Evolutionary conservation across 164 flowering plant species (phyloP).

Genomic region (Tinospora cordifolia): DNA sequence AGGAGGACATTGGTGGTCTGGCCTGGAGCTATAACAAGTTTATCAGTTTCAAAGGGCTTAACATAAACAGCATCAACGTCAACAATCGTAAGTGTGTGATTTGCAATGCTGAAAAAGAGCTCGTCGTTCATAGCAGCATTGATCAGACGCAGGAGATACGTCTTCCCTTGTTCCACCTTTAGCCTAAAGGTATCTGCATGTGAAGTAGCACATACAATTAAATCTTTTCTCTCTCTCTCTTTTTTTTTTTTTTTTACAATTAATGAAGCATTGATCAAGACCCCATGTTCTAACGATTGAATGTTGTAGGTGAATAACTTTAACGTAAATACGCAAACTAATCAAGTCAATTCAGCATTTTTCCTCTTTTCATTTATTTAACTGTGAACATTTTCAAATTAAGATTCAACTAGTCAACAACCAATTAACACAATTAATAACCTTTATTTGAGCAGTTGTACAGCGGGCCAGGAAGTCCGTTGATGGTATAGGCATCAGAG

Average conservation of each 20-base stretch:
- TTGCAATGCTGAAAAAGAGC: conserved; percentile 33
- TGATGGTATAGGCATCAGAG: conserved; percentile 31
- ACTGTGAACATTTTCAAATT: too few species aligned
- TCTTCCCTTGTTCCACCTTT: conserved; percentile 21
- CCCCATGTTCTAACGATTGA: too few species aligned
- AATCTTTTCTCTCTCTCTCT: too few species aligned
- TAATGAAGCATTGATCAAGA: too few species aligned
- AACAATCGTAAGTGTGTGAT: conserved; percentile 22
- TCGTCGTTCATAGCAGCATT: conserved; percentile 31
- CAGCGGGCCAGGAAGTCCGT: conserved; percentile 29
- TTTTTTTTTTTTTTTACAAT: too few species aligned
- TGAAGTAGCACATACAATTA: neutral
- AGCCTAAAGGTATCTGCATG: conserved; percentile 30
- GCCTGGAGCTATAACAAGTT: conserved; percentile 23
- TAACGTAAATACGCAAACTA: too few species aligned
- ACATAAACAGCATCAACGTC: conserved; percentile 23
- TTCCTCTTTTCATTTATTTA: too few species aligned
- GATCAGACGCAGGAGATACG: conserved; percentile 18
- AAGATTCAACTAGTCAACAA: too few species aligned
- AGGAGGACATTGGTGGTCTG: conserved; percentile 20
- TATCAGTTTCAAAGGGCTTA: conserved; percentile 21
- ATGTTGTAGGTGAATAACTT: too few species aligned
- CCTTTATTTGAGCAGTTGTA: conserved; percentile 40
- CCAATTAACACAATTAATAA: neutral
- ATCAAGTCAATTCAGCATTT: too few species aligned